A percentile compares a stretch with the other conserved stretches of the same genome.
These are phyloP conservation scores for Fraxinus quadrangulata DNA, from an alignment of 257 asterid genomes.

Conservation along the genomic window DNA sequence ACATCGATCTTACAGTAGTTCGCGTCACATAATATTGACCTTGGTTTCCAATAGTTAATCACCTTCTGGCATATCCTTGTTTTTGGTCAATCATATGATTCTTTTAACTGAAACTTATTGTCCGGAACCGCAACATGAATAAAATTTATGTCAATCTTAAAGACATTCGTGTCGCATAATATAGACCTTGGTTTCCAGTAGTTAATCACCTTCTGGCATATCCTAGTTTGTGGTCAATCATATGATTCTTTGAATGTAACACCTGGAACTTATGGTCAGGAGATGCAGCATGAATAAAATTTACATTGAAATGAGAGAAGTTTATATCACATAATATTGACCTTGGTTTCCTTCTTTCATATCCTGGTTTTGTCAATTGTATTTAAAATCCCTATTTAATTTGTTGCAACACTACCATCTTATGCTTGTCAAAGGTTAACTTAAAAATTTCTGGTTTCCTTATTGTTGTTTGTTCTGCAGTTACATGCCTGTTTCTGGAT, in stretches of 20 bases:
- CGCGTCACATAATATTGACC: neutral
- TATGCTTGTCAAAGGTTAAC: slow-evolving; percentile 2
- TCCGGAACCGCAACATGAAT: neutral
- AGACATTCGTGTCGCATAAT: slow-evolving; percentile 1
- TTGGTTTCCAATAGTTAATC: neutral
- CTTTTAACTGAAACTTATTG: neutral
- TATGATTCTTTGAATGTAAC: neutral
- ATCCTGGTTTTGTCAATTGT: slow-evolving; percentile 5
- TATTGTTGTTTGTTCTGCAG: slow-evolving; percentile 40
- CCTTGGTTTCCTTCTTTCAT: neutral
- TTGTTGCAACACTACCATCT: slow-evolving; percentile 9
- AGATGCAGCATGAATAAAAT: slow-evolving; percentile 1
- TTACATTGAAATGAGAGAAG: slow-evolving; percentile 3
- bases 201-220: slow-evolving; percentile 9
- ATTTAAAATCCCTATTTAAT: neutral
- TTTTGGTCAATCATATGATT: neutral
- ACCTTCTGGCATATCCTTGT: slow-evolving; percentile 5
- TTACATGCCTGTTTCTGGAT: slow-evolving; percentile 86
- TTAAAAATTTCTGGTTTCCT: slow-evolving; percentile 17
- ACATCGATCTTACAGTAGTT: slow-evolving; percentile 5
- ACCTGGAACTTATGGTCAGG: too few relatives aligned
- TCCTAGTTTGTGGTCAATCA: neutral
- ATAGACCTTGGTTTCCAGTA: neutral
- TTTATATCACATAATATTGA: slow-evolving; percentile 2
- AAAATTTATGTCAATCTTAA: slow-evolving; percentile 4